phyloP scores from a whole-genome alignment of 2,329 filamentous ascomycete species.

The Elsinoe arachidis region DNA sequence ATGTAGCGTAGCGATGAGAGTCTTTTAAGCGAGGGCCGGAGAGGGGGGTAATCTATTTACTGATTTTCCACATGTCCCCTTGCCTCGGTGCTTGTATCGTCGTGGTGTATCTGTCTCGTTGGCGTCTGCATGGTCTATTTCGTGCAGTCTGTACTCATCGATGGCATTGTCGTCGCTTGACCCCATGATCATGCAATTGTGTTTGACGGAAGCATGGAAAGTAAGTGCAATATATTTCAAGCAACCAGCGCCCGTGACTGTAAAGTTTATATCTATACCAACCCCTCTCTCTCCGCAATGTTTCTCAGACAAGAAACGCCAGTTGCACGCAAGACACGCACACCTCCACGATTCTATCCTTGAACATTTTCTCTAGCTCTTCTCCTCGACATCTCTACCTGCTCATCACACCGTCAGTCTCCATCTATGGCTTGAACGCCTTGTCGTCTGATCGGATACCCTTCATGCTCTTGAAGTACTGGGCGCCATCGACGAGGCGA shows the following conservation, averaged over 20 bases:
- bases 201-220: no score
- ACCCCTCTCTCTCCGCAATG: not conserved
- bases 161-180: no score
- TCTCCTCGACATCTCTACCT: not conserved
- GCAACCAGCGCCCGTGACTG: not conserved
- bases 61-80: no score
- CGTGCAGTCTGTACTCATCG: no score
- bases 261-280: not conserved
- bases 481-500: conserved; percentile 53
- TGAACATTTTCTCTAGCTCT: not conserved
- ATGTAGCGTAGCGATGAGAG: no score
- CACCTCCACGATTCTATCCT: not conserved
- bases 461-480: conserved; percentile 44
- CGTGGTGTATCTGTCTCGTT: no score
- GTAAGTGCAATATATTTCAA: conserved; percentile 3
- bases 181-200: no score
- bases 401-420: not conserved
- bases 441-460: conserved; percentile 22
- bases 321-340: not conserved
- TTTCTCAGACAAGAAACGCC: not conserved
- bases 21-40: no score
- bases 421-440: conserved; percentile 19
- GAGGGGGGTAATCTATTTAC: no score
- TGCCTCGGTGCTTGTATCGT: no score
- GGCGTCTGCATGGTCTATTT: no score